Percentiles rank a stretch among this genome's conserved stretches.
Evolutionary conservation across 331 rosid genomes (phyloP).

Genomic region (Spiraea crenata): DNA sequence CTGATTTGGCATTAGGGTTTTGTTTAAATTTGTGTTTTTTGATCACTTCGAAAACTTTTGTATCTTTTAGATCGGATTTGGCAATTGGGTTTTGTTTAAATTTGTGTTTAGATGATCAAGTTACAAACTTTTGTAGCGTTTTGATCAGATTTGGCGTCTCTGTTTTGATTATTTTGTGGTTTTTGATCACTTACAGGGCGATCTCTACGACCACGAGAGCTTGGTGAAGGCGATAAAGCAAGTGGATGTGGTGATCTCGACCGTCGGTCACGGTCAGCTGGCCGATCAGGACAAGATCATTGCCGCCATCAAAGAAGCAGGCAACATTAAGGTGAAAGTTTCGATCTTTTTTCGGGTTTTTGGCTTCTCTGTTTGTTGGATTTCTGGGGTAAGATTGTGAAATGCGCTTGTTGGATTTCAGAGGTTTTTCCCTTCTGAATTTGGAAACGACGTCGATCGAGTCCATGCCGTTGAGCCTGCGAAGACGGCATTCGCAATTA

Average conservation of each 20-base stretch:
- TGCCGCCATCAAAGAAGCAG: slow-evolving; percentile 62
- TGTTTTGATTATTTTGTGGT: neutral
- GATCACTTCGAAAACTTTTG: neutral
- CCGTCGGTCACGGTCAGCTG: slow-evolving; percentile 28
- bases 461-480: slow-evolving; percentile 46
- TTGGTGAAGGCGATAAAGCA: slow-evolving; percentile 54
- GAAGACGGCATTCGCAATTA: slow-evolving; percentile 25
- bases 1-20: neutral
- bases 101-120: too few relatives aligned
- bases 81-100: neutral
- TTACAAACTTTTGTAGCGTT: neutral
- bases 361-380: neutral
- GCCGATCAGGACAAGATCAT: slow-evolving; percentile 47
- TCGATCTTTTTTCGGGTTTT: neutral
- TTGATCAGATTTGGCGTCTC: neutral
- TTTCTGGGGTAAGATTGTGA: neutral
- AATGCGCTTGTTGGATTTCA: slow-evolving; percentile 12
- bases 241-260: slow-evolving; percentile 60
- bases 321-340: slow-evolving; percentile 50
- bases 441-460: slow-evolving; percentile 57
- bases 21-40: neutral
- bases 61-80: neutral
- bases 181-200: slow-evolving; percentile 40
- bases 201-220: slow-evolving; percentile 48
- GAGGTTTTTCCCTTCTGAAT: slow-evolving; percentile 73